These are phyloP conservation scores for Ligustrum vulgare DNA, from an alignment of 257 asterid genomes.

Conservation along the genomic window DNA sequence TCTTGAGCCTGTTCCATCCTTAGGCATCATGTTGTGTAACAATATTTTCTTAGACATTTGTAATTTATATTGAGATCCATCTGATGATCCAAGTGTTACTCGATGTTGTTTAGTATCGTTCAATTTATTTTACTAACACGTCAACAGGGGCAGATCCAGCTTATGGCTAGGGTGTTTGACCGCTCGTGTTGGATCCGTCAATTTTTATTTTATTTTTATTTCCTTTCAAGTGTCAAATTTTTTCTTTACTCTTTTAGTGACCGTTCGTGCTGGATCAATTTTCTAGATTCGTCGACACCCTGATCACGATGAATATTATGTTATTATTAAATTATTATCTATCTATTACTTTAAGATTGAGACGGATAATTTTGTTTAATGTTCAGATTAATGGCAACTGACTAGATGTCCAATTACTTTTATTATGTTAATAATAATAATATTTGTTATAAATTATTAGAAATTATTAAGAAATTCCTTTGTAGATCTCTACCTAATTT, in stretches of 20 bases:
- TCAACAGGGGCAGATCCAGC: too few relatives aligned
- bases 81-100: not conserved
- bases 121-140: not conserved
- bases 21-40: not conserved
- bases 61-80: not conserved
- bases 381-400: constrained; percentile 22
- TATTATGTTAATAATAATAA: not conserved
- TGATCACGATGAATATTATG: not conserved
- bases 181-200: too few relatives aligned
- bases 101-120: not conserved
- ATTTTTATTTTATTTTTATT: too few relatives aligned
- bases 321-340: not conserved
- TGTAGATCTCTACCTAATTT: too few relatives aligned
- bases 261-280: too few relatives aligned
- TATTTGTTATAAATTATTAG: too few relatives aligned
- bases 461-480: too few relatives aligned
- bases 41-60: not conserved
- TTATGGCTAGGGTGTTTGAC: too few relatives aligned
- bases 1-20: constrained; percentile 33
- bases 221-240: too few relatives aligned
- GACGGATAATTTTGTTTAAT: constrained; percentile 20
- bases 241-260: too few relatives aligned
- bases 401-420: constrained; percentile 30
- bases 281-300: too few relatives aligned
- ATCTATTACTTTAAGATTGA: constrained; percentile 3